Conservation (phyloP, 768 basidiomycete genomes). For the Termitomyces sp. region DNA sequence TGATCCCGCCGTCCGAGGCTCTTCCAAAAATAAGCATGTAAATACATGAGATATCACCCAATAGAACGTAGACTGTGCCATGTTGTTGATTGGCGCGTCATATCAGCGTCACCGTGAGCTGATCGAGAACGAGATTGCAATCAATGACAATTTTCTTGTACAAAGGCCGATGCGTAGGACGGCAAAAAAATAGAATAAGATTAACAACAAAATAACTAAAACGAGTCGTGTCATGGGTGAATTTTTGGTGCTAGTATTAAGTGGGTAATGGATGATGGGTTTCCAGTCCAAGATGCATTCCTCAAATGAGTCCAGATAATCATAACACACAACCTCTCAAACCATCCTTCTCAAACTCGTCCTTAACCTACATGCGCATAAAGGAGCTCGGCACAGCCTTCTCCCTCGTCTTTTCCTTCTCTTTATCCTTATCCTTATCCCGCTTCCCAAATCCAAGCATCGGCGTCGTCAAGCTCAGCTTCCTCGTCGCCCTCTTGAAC, state of each 20-base stretch:
- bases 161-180: neutral
- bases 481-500: slow-evolving; percentile 46
- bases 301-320: neutral
- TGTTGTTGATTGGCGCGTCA: neutral
- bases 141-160: too few relatives aligned
- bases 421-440: slow-evolving; percentile 40
- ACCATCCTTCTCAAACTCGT: neutral
- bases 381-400: slow-evolving; percentile 11
- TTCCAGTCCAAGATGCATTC: neutral
- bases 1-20: slow-evolving; percentile 8
- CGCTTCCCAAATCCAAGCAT: slow-evolving; percentile 53
- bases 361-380: neutral
- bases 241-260: neutral
- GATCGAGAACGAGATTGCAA: neutral
- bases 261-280: neutral
- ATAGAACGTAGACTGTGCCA: too few relatives aligned
- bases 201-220: neutral
- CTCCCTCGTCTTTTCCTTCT: slow-evolving; percentile 18
- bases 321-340: neutral
- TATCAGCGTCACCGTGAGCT: neutral
- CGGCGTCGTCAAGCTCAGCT: slow-evolving; percentile 63
- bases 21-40: neutral
- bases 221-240: neutral
- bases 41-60: neutral
- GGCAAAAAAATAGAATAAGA: neutral